Percentiles rank a stretch among this genome's conserved stretches.
phyloP scores from a whole-genome alignment of 495 filamentous ascomycete genomes.

The Thermothielavioides terrestris region DNA sequence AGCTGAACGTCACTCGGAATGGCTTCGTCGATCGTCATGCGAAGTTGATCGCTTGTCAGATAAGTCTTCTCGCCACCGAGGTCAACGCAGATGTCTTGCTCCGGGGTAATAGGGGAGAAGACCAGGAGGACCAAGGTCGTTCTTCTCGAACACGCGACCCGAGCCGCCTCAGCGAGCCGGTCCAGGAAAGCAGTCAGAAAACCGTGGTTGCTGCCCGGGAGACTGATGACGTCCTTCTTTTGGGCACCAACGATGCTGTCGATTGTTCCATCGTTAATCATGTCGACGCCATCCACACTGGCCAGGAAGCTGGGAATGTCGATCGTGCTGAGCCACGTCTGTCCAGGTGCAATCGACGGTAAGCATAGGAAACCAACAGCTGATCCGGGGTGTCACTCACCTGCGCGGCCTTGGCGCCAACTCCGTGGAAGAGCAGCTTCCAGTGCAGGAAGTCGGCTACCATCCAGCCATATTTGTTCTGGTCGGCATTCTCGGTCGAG shows the following conservation, averaged over 20 bases:
- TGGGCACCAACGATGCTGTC: conserved; percentile 5
- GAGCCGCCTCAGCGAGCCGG: conserved; percentile 13
- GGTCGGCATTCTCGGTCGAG: conserved; percentile 15
- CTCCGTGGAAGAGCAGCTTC: conserved; percentile 25
- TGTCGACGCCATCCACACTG: conserved; percentile 5
- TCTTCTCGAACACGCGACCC: conserved; percentile 2
- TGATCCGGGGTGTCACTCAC: background rate
- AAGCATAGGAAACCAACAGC: background rate
- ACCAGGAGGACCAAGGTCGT: conserved; percentile 25
- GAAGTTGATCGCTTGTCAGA: conserved; percentile 11
- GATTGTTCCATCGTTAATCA: background rate
- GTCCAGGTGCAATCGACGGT: background rate
- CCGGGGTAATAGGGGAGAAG: conserved; percentile 26
- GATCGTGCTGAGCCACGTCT: conserved; percentile 28
- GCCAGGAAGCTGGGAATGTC: conserved; percentile 11
- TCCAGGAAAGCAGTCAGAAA: conserved; percentile 14
- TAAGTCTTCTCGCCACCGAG: conserved; percentile 3
- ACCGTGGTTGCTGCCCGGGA: conserved; percentile 11
- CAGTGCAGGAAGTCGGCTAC: conserved; percentile 31
- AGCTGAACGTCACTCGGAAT: conserved; percentile 15
- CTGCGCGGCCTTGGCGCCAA: conserved; percentile 12
- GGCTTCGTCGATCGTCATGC: conserved; percentile 9
- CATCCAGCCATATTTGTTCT: conserved; percentile 29
- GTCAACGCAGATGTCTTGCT: conserved; percentile 30
- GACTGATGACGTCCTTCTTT: conserved; percentile 13